A percentile compares a stretch with the other conserved stretches of the same genome.
Conservation (phyloP, 106 monocot species). For the Apostasia shenzhenica region DNA sequence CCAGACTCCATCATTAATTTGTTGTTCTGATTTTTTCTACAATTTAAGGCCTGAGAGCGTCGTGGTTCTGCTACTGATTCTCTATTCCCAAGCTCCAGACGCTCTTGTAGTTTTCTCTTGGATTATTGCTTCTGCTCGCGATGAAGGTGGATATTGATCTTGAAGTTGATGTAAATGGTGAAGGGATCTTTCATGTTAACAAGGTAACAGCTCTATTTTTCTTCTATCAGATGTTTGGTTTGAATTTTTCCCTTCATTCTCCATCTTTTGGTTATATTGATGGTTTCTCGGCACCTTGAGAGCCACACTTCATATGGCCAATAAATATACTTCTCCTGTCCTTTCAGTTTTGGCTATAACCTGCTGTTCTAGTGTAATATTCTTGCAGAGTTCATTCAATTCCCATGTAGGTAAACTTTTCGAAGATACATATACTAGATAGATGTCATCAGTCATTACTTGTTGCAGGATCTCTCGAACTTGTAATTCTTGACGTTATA, state of each 20-base stretch:
- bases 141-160: slow-evolving; percentile 6
- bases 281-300: no score
- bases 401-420: no score
- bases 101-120: not conserved
- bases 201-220: slow-evolving; percentile 11
- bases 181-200: slow-evolving; percentile 17
- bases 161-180: slow-evolving; percentile 13
- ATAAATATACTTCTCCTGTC: no score
- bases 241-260: not conserved
- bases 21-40: slow-evolving; percentile 1
- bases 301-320: no score
- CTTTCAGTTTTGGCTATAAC: no score
- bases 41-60: slow-evolving; percentile 1
- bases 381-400: no score
- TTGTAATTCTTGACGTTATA: no score
- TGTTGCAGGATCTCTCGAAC: no score
- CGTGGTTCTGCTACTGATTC: slow-evolving; percentile 1
- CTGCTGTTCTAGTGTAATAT: no score
- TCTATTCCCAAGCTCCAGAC: not conserved
- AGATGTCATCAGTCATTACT: no score
- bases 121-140: not conserved
- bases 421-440: no score
- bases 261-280: not conserved
- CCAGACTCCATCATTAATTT: slow-evolving; percentile 25
- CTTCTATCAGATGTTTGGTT: not conserved